A percentile compares a stretch with the other conserved stretches of the same genome.
These are phyloP conservation scores for Fraxinus cuspidata DNA, from an alignment of 257 asterid species.

Conservation along the genomic window DNA sequence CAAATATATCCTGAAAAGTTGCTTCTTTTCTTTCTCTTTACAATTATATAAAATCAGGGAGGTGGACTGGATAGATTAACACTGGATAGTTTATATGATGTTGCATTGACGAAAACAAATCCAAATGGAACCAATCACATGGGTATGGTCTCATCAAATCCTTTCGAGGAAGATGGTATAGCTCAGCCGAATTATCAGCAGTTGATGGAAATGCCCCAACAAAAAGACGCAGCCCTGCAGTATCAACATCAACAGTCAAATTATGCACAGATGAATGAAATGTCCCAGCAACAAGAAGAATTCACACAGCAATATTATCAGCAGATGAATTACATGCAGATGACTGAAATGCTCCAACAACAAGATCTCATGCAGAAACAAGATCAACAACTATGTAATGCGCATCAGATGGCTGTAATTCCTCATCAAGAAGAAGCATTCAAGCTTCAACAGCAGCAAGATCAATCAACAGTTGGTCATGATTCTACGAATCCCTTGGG, in stretches of 20 bases:
- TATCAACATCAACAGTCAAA: conserved; percentile 5
- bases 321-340: conserved; percentile 29
- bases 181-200: conserved; percentile 29
- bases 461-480: conserved; percentile 22
- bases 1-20: not conserved
- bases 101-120: conserved; percentile 36
- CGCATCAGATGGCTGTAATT: conserved; percentile 21
- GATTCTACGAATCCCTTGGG: conserved; percentile 36
- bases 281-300: conserved; percentile 41
- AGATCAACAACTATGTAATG: conserved; percentile 14
- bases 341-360: conserved; percentile 29
- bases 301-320: conserved; percentile 29
- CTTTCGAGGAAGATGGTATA: conserved; percentile 48
- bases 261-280: conserved; percentile 35
- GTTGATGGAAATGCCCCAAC: conserved; percentile 23
- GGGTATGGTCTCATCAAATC: conserved; percentile 44
- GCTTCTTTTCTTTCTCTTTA: conserved; percentile 7
- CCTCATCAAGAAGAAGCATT: conserved; percentile 26
- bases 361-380: conserved; percentile 20
- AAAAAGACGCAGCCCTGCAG: conserved; percentile 16
- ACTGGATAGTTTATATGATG: conserved; percentile 65
- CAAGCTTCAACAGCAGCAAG: conserved; percentile 20
- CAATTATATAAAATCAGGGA: conserved; percentile 38
- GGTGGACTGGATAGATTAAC: conserved; percentile 56
- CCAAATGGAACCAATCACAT: conserved; percentile 31